A percentile compares a stretch with the other conserved stretches of the same genome.
Conservation (phyloP, 2,329 filamentous ascomycete species). For the Cryphonectria japonica region DNA sequence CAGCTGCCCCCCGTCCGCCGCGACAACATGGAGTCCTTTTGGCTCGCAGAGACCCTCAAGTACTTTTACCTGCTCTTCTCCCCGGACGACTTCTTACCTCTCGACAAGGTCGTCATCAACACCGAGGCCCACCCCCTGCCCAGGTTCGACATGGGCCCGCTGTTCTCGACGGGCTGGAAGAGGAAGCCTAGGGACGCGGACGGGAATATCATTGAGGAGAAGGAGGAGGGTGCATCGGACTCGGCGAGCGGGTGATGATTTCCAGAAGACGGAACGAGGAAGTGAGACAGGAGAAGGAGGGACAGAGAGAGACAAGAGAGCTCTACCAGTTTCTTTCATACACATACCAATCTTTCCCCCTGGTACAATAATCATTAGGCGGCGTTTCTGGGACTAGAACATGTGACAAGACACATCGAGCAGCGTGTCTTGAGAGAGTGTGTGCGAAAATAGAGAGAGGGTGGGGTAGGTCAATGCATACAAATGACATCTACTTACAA, state of each 20-base stretch:
- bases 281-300: not conserved
- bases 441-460: not conserved
- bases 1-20: slow-evolving; percentile 67
- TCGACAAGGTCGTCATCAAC: slow-evolving; percentile 90
- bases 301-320: not conserved
- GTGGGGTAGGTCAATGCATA: not conserved
- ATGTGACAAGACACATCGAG: not conserved
- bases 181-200: slow-evolving; percentile 63
- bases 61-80: slow-evolving; percentile 97
- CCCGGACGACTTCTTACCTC: slow-evolving; percentile 76
- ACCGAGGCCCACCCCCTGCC: slow-evolving; percentile 94
- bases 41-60: slow-evolving; percentile 97
- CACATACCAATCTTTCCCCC: no score
- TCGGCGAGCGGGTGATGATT: not conserved
- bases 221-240: not conserved
- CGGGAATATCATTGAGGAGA: slow-evolving; percentile 42
- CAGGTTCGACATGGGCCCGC: slow-evolving; percentile 76
- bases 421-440: not conserved
- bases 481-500: not conserved
- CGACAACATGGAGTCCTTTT: slow-evolving; percentile 99
- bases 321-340: no score
- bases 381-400: not conserved
- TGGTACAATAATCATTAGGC: not conserved
- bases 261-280: not conserved
- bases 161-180: slow-evolving; percentile 82